A percentile compares a stretch with the other conserved stretches of the same genome.
phyloP scores from a whole-genome alignment of 305 asterid genomes.

The Fraxinus platypoda region DNA sequence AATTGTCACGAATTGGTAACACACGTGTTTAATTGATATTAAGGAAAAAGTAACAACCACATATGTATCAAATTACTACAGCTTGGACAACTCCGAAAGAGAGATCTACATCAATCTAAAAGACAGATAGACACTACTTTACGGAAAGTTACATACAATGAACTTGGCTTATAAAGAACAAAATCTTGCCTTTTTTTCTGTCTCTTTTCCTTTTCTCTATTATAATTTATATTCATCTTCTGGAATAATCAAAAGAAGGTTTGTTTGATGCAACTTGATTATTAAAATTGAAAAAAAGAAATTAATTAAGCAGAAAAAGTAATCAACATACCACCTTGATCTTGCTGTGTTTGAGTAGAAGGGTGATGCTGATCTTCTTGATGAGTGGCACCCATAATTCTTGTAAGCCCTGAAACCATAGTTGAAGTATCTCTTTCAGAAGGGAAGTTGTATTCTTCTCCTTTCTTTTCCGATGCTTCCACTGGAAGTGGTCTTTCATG shows the following conservation, averaged over 20 bases:
- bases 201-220: not conserved
- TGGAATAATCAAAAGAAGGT: not conserved
- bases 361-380: slow-evolving; percentile 28
- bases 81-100: slow-evolving; percentile 14
- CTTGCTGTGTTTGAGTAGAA: slow-evolving; percentile 9
- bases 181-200: not conserved
- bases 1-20: slow-evolving; percentile 7
- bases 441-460: not conserved
- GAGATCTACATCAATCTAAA: slow-evolving; percentile 22
- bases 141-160: slow-evolving; percentile 64
- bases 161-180: slow-evolving; percentile 36
- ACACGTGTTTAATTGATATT: not conserved
- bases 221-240: not conserved
- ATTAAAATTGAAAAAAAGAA: not conserved
- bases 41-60: not conserved
- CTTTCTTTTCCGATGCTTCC: slow-evolving; percentile 49
- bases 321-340: not conserved
- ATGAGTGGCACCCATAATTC: slow-evolving; percentile 24
- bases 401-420: slow-evolving; percentile 27
- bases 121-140: slow-evolving; percentile 42
- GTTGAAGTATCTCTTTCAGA: slow-evolving; percentile 11
- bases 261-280: not conserved
- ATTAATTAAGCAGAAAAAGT: not conserved
- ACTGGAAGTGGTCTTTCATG: slow-evolving; percentile 50
- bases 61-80: not conserved